These are phyloP conservation scores for Kwoniella dendrophila DNA, from an alignment of 768 basidiomycete genomes.

Conservation along the genomic window DNA sequence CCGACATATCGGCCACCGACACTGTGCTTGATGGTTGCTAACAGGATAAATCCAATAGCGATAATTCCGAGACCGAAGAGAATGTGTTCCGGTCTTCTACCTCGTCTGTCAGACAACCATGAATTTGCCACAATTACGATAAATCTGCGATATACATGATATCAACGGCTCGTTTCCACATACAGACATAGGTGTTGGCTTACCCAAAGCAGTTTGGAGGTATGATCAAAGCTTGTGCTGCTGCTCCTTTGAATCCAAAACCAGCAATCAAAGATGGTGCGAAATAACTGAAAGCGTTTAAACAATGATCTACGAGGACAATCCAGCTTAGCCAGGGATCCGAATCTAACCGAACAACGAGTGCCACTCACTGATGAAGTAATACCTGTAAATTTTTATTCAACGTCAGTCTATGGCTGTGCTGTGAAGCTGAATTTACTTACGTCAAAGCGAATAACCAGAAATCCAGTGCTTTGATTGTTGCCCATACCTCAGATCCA, in stretches of 20 bases:
- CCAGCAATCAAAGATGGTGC: conserved; percentile 28
- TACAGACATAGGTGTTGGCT: no score
- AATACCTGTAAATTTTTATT: not conserved
- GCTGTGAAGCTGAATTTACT: not conserved
- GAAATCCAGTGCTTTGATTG: conserved; percentile 26
- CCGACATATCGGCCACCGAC: conserved; percentile 4
- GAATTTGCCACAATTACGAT: conserved; percentile 4
- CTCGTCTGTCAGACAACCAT: not conserved
- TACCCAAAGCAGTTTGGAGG: conserved; percentile 6
- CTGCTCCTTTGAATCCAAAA: conserved; percentile 3
- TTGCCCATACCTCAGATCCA: conserved; percentile 21
- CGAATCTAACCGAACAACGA: not conserved
- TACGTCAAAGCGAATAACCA: conserved; percentile 27
- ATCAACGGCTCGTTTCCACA: not conserved
- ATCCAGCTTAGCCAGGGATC: not conserved
- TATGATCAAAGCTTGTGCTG: conserved; percentile 5
- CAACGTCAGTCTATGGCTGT: not conserved
- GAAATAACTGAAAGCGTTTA: conserved; percentile 35
- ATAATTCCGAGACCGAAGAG: not conserved
- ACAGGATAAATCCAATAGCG: conserved; percentile 1
- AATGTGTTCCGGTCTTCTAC: not conserved
- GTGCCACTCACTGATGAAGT: not conserved
- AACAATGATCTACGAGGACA: conserved; percentile 7
- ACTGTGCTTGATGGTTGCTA: conserved; percentile 1
- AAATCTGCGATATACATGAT: not conserved